Conservation (phyloP, 768 basidiomycete species). For the Boletus pseudopeckii region DNA sequence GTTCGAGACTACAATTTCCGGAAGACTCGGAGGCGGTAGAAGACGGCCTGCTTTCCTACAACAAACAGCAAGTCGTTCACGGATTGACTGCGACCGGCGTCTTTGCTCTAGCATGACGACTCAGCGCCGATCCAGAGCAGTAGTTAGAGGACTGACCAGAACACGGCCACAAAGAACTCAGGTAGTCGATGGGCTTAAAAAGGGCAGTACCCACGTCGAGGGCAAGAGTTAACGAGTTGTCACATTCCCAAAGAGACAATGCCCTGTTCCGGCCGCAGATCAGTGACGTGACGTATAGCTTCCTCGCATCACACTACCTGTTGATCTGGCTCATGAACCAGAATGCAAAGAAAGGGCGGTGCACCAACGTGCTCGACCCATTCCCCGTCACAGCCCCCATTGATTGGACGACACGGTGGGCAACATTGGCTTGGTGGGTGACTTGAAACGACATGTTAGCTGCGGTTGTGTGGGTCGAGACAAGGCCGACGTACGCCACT, state of each 20-base stretch:
- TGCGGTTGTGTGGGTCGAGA: constrained; percentile 4
- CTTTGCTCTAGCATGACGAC: constrained; percentile 45
- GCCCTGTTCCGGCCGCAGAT: constrained; percentile 36
- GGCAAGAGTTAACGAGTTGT: constrained; percentile 54
- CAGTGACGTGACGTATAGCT: constrained; percentile 6
- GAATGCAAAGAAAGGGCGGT: constrained; percentile 65
- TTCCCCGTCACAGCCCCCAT: constrained; percentile 59
- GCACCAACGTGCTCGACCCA: constrained; percentile 43
- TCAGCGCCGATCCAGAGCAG: constrained; percentile 1
- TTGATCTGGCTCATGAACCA: constrained; percentile 75
- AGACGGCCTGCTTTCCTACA: constrained; percentile 48
- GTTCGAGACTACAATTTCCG: not conserved
- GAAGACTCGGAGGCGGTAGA: constrained; percentile 36
- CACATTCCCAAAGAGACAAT: constrained; percentile 58
- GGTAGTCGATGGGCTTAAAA: constrained; percentile 58
- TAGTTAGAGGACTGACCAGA: constrained; percentile 38
- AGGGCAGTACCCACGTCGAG: constrained; percentile 61
- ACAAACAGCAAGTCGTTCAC: constrained; percentile 43
- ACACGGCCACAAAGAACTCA: constrained; percentile 65
- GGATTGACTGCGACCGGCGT: constrained; percentile 43
- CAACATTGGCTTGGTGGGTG: constrained; percentile 56
- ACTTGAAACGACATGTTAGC: constrained; percentile 38
- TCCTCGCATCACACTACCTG: constrained; percentile 36
- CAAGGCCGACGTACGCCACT: constrained; percentile 55
- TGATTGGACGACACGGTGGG: constrained; percentile 56